Conservation (phyloP, 257 asterid genomes). For the Solanum tacnaense region DNA sequence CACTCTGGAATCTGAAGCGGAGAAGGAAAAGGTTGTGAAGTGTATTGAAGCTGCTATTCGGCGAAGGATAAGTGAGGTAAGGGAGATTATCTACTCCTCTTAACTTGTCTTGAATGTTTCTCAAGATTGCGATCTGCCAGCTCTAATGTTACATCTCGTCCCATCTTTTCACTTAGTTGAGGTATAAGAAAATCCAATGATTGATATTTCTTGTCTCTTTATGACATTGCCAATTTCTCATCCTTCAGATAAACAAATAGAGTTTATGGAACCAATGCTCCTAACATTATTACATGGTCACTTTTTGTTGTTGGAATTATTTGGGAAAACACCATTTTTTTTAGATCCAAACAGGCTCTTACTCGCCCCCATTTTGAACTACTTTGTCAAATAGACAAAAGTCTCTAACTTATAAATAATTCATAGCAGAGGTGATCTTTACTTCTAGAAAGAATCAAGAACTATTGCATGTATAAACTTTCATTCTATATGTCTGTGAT, state of each 20-base stretch:
- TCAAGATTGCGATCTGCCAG: neutral
- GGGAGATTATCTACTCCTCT: neutral
- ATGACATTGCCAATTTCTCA: neutral
- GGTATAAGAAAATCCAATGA: neutral
- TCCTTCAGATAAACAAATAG: neutral
- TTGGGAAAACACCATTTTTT: neutral
- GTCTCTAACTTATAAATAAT: neutral
- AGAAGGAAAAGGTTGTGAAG: constrained; percentile 71
- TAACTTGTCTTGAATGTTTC: neutral
- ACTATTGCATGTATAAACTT: neutral
- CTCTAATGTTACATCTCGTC: neutral
- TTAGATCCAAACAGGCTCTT: neutral
- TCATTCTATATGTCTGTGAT: neutral
- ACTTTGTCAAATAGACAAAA: neutral
- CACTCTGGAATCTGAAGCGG: constrained; percentile 53
- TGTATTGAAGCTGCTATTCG: constrained; percentile 95
- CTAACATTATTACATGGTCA: neutral
- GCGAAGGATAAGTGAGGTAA: constrained; percentile 89
- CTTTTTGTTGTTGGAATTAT: neutral
- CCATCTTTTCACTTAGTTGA: neutral
- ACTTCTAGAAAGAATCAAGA: neutral
- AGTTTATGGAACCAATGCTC: neutral
- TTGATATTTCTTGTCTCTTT: neutral
- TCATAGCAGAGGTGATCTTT: neutral
- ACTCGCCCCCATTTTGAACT: neutral